Conservation (phyloP, 805 yeast genomes). For the Ascoidea rubescens region DNA sequence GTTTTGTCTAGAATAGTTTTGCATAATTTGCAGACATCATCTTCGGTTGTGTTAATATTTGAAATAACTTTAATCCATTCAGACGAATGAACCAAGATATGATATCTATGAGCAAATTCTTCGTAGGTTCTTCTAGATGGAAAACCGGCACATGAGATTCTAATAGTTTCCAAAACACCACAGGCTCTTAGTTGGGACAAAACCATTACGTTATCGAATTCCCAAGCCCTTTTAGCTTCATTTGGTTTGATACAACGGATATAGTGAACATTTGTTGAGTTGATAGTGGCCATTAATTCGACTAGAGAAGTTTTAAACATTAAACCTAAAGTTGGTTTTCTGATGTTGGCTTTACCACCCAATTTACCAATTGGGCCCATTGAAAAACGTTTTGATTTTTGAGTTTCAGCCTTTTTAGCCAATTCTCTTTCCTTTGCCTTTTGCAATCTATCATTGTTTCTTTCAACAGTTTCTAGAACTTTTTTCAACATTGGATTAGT, state of each 20-base stretch:
- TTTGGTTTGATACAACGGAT: slow-evolving; percentile 97
- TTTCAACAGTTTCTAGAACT: slow-evolving; percentile 52
- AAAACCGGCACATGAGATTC: slow-evolving; percentile 96
- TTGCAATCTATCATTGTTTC: slow-evolving; percentile 35
- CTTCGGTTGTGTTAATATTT: slow-evolving; percentile 31
- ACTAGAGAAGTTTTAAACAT: slow-evolving; percentile 86
- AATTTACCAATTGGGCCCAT: slow-evolving; percentile 12
- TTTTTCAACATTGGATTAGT: slow-evolving; percentile 51
- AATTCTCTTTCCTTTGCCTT: slow-evolving; percentile 18
- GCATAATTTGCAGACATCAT: slow-evolving; percentile 51
- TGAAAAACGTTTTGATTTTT: slow-evolving; percentile 17
- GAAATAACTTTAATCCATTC: slow-evolving; percentile 52
- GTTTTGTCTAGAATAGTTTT: slow-evolving; percentile 49
- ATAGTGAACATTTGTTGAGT: slow-evolving; percentile 91
- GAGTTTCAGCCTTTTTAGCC: slow-evolving; percentile 16
- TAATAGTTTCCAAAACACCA: slow-evolving; percentile 94
- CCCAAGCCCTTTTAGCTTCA: slow-evolving; percentile 90
- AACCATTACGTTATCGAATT: slow-evolving; percentile 90
- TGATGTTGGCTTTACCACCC: slow-evolving; percentile 35
- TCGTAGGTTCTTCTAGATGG: slow-evolving; percentile 93
- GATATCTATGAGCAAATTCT: slow-evolving; percentile 84
- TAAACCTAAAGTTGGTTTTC: slow-evolving; percentile 89
- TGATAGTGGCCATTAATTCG: slow-evolving; percentile 84
- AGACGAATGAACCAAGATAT: slow-evolving; percentile 61
- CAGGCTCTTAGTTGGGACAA: slow-evolving; percentile 92